Evolutionary conservation across 106 monocot genomes (phyloP), one percentile per base, ranked within the genome.

Genomic region (Xerophyta viscosa): DNA sequence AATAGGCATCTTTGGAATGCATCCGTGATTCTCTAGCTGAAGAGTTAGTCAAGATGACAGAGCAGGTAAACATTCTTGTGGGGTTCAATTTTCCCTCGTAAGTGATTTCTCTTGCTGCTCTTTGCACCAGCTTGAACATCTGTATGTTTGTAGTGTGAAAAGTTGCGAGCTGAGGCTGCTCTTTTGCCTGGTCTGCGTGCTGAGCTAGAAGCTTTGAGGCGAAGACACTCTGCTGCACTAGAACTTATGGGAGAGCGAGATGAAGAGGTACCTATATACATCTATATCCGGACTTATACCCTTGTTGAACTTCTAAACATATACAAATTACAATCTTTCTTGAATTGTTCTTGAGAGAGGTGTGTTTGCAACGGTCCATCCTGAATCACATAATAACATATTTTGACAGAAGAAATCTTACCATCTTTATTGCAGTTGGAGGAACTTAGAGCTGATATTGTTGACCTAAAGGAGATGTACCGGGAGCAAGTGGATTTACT

Each of bases 161-260:
- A 85, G 33, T 46, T 96, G 46, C 54, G 57, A 58, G 26, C 78
- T 28, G 96, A 96, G 46, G 72, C 96, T 43, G 48, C 71, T 58
- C 58, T 71, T 48, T 59, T 96, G 49, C 96, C 96, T 56, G 78
- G 85, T 14, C 46, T 96, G 56, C 50, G 70, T 52, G 96, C 81
- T n/a, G 96, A 96, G 52, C 76, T 96, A 30, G 89, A 96, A 65
- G 89, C 96, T 9, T 64, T 96, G 26, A 81, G 89, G 44, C 63
- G 70, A 68, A 81, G 96, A 42, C 96, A 96, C 56, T 76, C 85
- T 71, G 66, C 88, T 46, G 96, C 96, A 30, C 66, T 96, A 19
- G 96, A 96, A 74, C 96, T 96, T 36, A 96, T 96, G 96, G 96
- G 96, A 15, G 96, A 96, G 68, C 81, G 89, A 62, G 96, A 96